phyloP scores from a whole-genome alignment of 495 filamentous ascomycete genomes.

The Penicillium canescens region DNA sequence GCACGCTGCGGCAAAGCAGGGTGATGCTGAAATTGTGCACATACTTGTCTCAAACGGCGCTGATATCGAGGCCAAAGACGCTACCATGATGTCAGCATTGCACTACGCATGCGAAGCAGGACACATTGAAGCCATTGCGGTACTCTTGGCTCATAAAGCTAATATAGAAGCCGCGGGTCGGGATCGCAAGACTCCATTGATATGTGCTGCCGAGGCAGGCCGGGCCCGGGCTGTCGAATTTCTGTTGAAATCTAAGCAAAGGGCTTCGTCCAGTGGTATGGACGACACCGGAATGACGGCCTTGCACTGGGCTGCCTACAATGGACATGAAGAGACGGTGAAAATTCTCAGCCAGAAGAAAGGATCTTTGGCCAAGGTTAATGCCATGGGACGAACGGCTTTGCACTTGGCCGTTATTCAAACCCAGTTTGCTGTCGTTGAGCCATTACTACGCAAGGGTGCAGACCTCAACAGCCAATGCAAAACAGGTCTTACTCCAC shows the following conservation, averaged over 20 bases:
- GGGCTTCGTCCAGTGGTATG: slow-evolving; percentile 28
- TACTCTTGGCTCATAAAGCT: slow-evolving; percentile 38
- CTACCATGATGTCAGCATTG: slow-evolving; percentile 40
- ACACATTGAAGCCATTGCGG: slow-evolving; percentile 27
- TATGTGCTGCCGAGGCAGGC: slow-evolving; percentile 42
- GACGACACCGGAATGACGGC: slow-evolving; percentile 46
- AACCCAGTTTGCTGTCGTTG: slow-evolving; percentile 40
- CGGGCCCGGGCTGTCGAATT: slow-evolving; percentile 27
- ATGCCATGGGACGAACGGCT: slow-evolving; percentile 36
- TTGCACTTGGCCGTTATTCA: slow-evolving; percentile 44
- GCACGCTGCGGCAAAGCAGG: slow-evolving; percentile 38
- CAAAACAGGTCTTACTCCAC: slow-evolving; percentile 28
- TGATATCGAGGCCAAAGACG: slow-evolving; percentile 44
- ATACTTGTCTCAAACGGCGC: slow-evolving; percentile 35
- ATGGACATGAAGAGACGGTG: slow-evolving; percentile 43
- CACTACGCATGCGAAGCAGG: slow-evolving; percentile 43
- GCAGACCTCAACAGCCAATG: slow-evolving; percentile 31
- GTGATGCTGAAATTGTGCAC: slow-evolving; percentile 33
- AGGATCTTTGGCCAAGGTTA: slow-evolving; percentile 25
- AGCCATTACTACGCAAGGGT: slow-evolving; percentile 34
- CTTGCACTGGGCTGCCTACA: slow-evolving; percentile 46
- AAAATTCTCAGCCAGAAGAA: slow-evolving; percentile 34
- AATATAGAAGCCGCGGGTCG: slow-evolving; percentile 35
- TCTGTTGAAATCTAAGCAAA: slow-evolving; percentile 31
- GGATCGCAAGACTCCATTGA: slow-evolving; percentile 40